phyloP scores from a whole-genome alignment of 2,329 filamentous ascomycete genomes.

The Colletotrichum camelliae region DNA sequence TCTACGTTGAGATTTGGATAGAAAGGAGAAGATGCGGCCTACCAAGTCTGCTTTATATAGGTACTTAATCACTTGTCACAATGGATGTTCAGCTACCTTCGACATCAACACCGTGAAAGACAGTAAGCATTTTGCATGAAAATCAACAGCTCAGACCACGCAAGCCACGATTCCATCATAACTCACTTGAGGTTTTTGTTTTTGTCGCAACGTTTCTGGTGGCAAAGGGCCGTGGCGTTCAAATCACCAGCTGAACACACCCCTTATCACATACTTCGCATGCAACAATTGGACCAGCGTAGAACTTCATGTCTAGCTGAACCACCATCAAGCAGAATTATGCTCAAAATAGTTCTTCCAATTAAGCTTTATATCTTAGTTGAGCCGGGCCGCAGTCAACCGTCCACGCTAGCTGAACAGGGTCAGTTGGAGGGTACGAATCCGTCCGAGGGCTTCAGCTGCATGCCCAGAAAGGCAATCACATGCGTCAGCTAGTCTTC shows the following conservation, averaged over 20 bases:
- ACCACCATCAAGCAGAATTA: accelerated
- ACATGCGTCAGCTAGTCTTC: background rate
- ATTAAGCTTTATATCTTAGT: background rate
- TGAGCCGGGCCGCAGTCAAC: background rate
- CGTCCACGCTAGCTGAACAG: background rate
- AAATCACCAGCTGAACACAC: background rate
- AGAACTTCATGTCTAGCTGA: background rate
- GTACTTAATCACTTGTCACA: background rate
- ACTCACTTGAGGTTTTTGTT: accelerated
- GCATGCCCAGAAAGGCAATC: background rate
- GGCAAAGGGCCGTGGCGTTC: background rate
- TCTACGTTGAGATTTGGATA: background rate
- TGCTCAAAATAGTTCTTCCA: background rate
- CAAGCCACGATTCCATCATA: background rate
- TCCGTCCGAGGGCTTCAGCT: background rate
- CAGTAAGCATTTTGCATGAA: background rate
- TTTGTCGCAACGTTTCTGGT: background rate
- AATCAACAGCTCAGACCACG: background rate
- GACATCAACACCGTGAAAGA: background rate
- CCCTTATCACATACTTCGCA: background rate
- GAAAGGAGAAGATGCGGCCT: background rate
- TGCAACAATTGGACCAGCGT: accelerated
- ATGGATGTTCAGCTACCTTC: background rate
- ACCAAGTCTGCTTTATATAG: background rate
- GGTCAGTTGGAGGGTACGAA: background rate